phyloP scores from a whole-genome alignment of 2,329 filamentous ascomycete species.

The Mollisiaceae sp. region DNA sequence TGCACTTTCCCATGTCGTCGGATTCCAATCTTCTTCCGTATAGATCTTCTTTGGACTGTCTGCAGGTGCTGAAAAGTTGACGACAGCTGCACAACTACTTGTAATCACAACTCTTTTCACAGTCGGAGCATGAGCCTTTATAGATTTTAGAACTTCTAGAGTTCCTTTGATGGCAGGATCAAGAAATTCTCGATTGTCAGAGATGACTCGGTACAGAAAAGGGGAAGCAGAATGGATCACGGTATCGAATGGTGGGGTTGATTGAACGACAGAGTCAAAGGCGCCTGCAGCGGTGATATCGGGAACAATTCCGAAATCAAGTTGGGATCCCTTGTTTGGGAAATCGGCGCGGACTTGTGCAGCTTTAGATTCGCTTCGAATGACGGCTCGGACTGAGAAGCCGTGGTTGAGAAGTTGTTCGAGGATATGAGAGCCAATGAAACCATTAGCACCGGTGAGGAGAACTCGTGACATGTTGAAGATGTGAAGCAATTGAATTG shows the following conservation, averaged over 20 bases:
- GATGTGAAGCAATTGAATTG: neutral
- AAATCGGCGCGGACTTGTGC: constrained; percentile 48
- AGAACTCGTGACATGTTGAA: constrained; percentile 29
- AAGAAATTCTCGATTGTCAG: constrained; percentile 48
- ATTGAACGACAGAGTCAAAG: constrained; percentile 64
- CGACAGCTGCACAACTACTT: constrained; percentile 43
- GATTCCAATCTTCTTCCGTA: constrained; percentile 59
- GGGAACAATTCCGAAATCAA: constrained; percentile 62
- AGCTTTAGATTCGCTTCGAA: constrained; percentile 51
- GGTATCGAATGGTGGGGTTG: constrained; percentile 57
- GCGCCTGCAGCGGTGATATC: constrained; percentile 72
- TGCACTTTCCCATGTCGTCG: constrained; percentile 53
- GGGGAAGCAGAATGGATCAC: constrained; percentile 75
- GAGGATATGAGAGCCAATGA: constrained; percentile 40
- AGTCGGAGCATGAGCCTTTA: constrained; percentile 60
- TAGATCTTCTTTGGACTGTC: constrained; percentile 49
- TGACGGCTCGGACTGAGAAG: constrained; percentile 48
- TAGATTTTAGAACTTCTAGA: constrained; percentile 73
- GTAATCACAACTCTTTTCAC: constrained; percentile 74
- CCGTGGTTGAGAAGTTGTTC: constrained; percentile 35
- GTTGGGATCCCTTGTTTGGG: constrained; percentile 31
- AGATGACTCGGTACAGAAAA: constrained; percentile 42
- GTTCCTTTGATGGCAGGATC: constrained; percentile 62
- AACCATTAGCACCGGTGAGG: constrained; percentile 43
- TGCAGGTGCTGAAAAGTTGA: constrained; percentile 34